Conservation (phyloP, 2,329 filamentous ascomycete species). For the Trichophyton simii region DNA sequence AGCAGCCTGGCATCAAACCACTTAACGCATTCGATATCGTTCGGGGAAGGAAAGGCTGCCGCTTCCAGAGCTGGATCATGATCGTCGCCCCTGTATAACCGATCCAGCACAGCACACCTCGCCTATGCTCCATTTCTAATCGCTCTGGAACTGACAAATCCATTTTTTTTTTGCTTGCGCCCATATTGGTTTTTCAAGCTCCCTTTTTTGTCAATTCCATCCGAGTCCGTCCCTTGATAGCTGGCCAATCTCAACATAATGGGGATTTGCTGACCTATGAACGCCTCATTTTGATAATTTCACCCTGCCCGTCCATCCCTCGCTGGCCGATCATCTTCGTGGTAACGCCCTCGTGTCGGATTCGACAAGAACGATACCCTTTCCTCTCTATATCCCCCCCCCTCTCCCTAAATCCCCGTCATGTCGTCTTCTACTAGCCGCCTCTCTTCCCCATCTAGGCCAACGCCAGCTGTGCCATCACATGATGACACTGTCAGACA, state of each 20-base stretch:
- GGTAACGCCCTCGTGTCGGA: neutral
- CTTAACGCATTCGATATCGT: no score
- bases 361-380: neutral
- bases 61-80: neutral
- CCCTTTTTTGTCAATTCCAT: neutral
- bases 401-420: neutral
- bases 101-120: neutral
- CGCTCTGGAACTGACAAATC: neutral
- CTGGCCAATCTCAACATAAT: slow-evolving; percentile 3
- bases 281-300: slow-evolving; percentile 2
- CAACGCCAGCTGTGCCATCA: neutral
- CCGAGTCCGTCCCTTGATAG: neutral
- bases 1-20: neutral
- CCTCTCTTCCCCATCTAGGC: slow-evolving; percentile 7
- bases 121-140: neutral
- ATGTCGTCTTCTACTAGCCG: neutral
- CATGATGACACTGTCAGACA: slow-evolving; percentile 1
- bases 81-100: slow-evolving; percentile 3
- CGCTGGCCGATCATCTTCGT: neutral
- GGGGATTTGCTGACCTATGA: slow-evolving; percentile 3
- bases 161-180: neutral
- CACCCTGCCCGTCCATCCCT: neutral
- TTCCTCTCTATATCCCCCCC: neutral
- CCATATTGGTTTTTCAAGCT: neutral
- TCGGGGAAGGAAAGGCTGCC: neutral